Percentiles rank a stretch among this genome's conserved stretches.
Conservation (phyloP, 2,329 filamentous ascomycete species). For the Fusarium longipes region DNA sequence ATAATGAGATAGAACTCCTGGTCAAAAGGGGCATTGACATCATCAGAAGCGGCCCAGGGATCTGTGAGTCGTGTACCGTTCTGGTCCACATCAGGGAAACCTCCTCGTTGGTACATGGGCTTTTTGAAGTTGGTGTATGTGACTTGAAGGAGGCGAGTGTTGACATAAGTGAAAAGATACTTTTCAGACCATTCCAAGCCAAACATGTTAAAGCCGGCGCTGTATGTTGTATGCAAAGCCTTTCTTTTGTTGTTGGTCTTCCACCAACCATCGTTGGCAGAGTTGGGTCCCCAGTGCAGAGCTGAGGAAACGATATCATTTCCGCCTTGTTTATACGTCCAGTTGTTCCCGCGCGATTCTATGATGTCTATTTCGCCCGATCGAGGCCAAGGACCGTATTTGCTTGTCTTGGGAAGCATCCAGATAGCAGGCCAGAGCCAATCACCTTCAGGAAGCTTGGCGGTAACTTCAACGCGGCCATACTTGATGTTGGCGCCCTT, state of each 20-base stretch:
- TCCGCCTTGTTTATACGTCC: constrained; percentile 78
- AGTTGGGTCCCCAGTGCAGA: constrained; percentile 83
- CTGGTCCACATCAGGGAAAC: constrained; percentile 70
- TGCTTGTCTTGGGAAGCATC: constrained; percentile 81
- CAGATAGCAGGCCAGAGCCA: constrained; percentile 95
- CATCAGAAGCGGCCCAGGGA: constrained; percentile 71
- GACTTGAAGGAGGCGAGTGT: constrained; percentile 82
- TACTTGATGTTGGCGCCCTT: constrained; percentile 79
- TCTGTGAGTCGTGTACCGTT: constrained; percentile 75
- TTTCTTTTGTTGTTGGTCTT: constrained; percentile 81
- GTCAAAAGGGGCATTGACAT: constrained; percentile 77
- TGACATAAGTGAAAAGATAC: constrained; percentile 88
- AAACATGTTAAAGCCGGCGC: constrained; percentile 77
- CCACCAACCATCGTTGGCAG: constrained; percentile 82
- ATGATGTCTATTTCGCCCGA: constrained; percentile 88
- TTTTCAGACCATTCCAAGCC: constrained; percentile 89
- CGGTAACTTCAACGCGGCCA: constrained; percentile 82
- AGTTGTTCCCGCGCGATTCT: constrained; percentile 85
- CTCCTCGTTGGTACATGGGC: constrained; percentile 74
- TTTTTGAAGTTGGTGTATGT: constrained; percentile 80
- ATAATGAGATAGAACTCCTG: constrained; percentile 80
- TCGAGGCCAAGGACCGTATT: constrained; percentile 80
- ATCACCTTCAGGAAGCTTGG: constrained; percentile 80
- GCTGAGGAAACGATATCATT: constrained; percentile 84
- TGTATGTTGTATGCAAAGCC: constrained; percentile 80